phyloP scores from a whole-genome alignment of 495 filamentous ascomycete genomes.

The Trichocladium uniseriatum region DNA sequence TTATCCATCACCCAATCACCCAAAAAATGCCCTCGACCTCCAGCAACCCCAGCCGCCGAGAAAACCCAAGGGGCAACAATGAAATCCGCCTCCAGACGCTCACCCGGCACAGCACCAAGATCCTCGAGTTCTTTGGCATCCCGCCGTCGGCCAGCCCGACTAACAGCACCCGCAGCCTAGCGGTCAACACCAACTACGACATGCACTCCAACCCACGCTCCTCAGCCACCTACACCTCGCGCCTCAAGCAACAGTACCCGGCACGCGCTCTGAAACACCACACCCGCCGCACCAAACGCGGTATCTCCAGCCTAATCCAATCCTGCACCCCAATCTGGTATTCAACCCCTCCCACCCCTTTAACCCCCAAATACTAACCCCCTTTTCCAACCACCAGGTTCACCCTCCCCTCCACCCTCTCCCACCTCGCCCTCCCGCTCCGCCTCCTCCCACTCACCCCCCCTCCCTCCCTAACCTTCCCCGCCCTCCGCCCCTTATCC shows the following conservation, averaged over 20 bases:
- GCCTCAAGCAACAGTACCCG: neutral
- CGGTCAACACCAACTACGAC: neutral
- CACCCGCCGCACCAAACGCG: neutral
- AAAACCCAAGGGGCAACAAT: neutral
- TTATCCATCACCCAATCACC: no score
- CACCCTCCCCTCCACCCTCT: conserved; percentile 7
- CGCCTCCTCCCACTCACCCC: conserved; percentile 1
- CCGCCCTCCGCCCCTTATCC: neutral
- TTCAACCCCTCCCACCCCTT: neutral
- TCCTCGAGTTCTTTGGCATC: conserved; percentile 22
- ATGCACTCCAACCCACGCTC: neutral
- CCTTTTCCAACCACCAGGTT: conserved; percentile 12
- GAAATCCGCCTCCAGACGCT: conserved; percentile 9
- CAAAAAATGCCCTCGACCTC: no score
- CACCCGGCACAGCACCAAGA: conserved; percentile 17
- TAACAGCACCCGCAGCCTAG: neutral
- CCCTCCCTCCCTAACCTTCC: neutral
- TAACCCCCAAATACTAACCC: no score
- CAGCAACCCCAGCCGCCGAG: no score
- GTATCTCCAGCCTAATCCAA: neutral
- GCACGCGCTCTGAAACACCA: neutral
- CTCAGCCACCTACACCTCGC: neutral
- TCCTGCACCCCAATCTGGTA: neutral
- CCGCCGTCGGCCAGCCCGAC: conserved; percentile 4
- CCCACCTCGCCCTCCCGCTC: conserved; percentile 7